Conservation (phyloP, 768 basidiomycete genomes). For the Tulasnella sp. region DNA sequence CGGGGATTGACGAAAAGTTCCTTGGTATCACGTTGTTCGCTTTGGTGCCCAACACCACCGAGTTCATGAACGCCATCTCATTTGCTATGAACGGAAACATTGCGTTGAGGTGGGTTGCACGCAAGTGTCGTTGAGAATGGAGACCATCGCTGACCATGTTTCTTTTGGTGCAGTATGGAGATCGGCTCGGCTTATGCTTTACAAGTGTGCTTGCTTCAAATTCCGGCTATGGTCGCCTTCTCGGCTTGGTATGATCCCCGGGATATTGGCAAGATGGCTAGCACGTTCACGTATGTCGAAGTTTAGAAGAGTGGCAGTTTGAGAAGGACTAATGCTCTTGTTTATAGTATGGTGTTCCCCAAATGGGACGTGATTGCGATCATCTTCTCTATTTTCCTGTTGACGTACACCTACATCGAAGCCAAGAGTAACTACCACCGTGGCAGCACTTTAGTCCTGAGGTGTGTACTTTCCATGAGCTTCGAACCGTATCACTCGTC, state of each 20-base stretch:
- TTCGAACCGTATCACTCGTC: conserved; percentile 7
- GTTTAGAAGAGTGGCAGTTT: not conserved
- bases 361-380: conserved; percentile 96
- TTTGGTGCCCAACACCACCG: conserved; percentile 95
- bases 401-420: conserved; percentile 99
- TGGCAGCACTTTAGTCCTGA: conserved; percentile 88
- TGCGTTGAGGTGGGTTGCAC: conserved; percentile 62
- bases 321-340: not conserved
- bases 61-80: conserved; percentile 99
- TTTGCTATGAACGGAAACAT: conserved; percentile 97
- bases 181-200: conserved; percentile 98
- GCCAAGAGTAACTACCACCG: conserved; percentile 98
- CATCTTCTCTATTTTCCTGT: conserved; percentile 89
- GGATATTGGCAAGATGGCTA: conserved; percentile 73
- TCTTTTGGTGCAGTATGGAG: conserved; percentile 65
- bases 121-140: not conserved
- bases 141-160: not conserved
- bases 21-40: conserved; percentile 94
- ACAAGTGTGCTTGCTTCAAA: conserved; percentile 94
- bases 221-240: conserved; percentile 98
- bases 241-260: conserved; percentile 88
- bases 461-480: conserved; percentile 37
- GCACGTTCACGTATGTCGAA: conserved; percentile 86
- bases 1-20: conserved; percentile 95
- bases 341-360: conserved; percentile 81